Conservation (phyloP, 345 rosid genomes). For the Linum lewisii region DNA sequence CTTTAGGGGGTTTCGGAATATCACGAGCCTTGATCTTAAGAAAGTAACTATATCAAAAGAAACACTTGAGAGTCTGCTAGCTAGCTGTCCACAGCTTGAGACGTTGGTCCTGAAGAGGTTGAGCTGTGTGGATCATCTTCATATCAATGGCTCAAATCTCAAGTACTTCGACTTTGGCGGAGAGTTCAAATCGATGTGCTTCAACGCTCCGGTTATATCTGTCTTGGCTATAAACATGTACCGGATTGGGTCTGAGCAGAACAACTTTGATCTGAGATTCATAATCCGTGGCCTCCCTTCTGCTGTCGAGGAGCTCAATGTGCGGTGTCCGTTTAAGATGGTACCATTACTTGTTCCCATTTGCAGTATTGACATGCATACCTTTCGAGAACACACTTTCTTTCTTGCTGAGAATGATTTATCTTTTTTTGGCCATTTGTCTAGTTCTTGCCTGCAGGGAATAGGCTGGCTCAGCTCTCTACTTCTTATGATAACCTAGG, state of each 20-base stretch:
- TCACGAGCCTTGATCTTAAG: neutral
- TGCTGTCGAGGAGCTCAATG: neutral
- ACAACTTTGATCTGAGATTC: neutral
- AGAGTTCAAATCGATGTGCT: conserved; percentile 3
- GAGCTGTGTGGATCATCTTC: conserved; percentile 6
- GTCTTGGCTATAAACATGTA: neutral
- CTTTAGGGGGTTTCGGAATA: neutral
- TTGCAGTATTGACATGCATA: neutral
- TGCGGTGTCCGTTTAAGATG: conserved; percentile 3
- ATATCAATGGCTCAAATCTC: neutral
- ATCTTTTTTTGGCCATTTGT: neutral
- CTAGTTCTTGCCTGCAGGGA: conserved; percentile 5
- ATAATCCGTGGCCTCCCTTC: conserved; percentile 1
- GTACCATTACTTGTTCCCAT: neutral
- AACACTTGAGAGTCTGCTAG: neutral
- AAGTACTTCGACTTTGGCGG: conserved; percentile 5
- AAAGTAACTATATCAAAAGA: neutral
- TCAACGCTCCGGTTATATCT: neutral
- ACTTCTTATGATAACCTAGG: neutral
- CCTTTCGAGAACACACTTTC: neutral
- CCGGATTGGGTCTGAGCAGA: neutral
- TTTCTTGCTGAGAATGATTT: neutral
- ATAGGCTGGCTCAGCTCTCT: neutral
- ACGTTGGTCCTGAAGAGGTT: neutral
- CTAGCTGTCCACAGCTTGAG: conserved; percentile 1